Evolutionary conservation across 176 grass and related monocot species (phyloP), one percentile per base, ranked within the genome.

Genomic region (Ampelocalamus luodianensis): DNA sequence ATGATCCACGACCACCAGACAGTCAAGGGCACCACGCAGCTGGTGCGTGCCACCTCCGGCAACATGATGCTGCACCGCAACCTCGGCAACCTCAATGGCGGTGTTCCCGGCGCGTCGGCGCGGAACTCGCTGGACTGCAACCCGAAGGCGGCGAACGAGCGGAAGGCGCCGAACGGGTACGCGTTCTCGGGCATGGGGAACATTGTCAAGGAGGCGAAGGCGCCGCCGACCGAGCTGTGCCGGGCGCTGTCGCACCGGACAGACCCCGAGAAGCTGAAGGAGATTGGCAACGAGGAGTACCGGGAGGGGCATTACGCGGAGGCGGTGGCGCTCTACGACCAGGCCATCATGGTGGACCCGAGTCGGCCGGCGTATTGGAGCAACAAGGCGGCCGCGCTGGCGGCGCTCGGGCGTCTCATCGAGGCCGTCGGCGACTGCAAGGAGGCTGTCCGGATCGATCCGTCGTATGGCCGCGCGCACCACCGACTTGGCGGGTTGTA

Each of bases 271-370:
- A 94, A 92, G 91, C 82, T 99, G 73, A 99, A 99, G 90, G 96
- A 99, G 79, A 78, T 96, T 88, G 93, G 96, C 16, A 99, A 99
- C 80, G 91, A 99, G 81, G 96, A 94, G 88, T 99, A 90, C 77
- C 88, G 91, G 71, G 78, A 96, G 65, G 96, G 96, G 62, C 89
- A 88, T 32, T 99, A 90, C 77, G 53, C 86, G 10, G 91, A 94
- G 90, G 96, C 96, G 13, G 70, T 96, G 90, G 86, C 96, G 44
- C 87, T 94, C 12, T 99, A 99, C 59, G 93, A 99, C 65, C 92
- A 90, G 56, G 96, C 93, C 48, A 99, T 94, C 86, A 86, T 94
- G 0, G 89, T 99, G 84, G 93, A 96, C 50, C 84, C 86, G 0
- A 65, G 34, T 13, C 82, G 91, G 78, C 90, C 96, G 10, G 83